phyloP scores from a whole-genome alignment of 495 filamentous ascomycete species.

The Xylaria castorea region DNA sequence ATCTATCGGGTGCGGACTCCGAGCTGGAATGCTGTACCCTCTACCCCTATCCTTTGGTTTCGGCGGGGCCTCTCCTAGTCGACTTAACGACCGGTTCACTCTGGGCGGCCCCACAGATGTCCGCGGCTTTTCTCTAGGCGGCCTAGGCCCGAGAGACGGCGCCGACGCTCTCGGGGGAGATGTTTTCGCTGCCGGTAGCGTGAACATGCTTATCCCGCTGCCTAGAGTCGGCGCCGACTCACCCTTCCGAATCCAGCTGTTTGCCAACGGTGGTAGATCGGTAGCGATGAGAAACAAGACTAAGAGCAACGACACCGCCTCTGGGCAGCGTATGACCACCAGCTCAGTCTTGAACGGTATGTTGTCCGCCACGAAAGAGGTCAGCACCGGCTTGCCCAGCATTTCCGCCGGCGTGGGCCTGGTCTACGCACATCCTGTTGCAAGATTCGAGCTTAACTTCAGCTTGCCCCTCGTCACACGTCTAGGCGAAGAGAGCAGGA shows the following conservation, averaged over 20 bases:
- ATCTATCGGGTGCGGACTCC: conserved; percentile 56
- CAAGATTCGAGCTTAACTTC: conserved; percentile 95
- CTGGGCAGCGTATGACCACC: conserved; percentile 42
- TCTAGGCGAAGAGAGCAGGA: conserved; percentile 82
- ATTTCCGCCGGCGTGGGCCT: conserved; percentile 86
- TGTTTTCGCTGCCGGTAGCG: conserved; percentile 84
- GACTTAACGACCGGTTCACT: conserved; percentile 92
- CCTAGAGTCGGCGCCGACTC: conserved; percentile 78
- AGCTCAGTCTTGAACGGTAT: conserved; percentile 57
- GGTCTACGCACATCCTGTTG: conserved; percentile 91
- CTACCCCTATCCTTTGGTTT: conserved; percentile 64
- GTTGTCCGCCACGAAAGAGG: conserved; percentile 63
- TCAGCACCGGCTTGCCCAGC: conserved; percentile 80
- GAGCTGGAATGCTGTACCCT: conserved; percentile 64
- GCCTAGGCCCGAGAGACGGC: conserved; percentile 87
- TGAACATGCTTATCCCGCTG: conserved; percentile 82
- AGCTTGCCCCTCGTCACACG: conserved; percentile 82
- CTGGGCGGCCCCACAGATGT: conserved; percentile 95
- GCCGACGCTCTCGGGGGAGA: conserved; percentile 88
- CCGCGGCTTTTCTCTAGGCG: conserved; percentile 87
- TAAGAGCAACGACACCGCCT: conserved; percentile 48
- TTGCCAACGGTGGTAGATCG: conserved; percentile 87
- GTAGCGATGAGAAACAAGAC: conserved; percentile 70
- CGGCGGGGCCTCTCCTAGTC: conserved; percentile 66
- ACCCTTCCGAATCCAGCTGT: conserved; percentile 87